These are phyloP conservation scores for Apophysomyces ossiformis DNA, from an alignment of 371 early-diverging fungal species.

Conservation along the genomic window DNA sequence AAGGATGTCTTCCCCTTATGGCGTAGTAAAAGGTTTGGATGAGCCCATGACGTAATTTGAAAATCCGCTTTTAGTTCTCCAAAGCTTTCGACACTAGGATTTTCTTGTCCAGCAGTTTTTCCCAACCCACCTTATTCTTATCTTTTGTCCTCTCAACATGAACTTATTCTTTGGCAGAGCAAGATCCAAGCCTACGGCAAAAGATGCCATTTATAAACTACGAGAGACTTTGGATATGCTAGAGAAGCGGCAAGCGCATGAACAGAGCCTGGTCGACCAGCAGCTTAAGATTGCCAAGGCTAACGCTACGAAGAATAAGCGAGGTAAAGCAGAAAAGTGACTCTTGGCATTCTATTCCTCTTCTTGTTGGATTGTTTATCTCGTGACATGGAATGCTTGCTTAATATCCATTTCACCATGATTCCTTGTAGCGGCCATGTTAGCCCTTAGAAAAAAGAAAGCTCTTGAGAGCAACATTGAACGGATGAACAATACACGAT, in stretches of 20 bases:
- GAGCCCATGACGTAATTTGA: no score
- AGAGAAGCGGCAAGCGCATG: conserved; percentile 90
- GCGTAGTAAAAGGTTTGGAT: no score
- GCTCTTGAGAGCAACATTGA: conserved; percentile 85
- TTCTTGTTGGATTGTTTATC: not conserved
- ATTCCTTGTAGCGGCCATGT: conserved; percentile 72
- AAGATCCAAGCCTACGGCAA: conserved; percentile 83
- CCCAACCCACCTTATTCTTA: no score
- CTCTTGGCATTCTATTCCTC: not conserved
- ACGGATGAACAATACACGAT: conserved; percentile 85
- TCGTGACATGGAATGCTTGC: no score
- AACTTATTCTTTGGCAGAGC: conserved; percentile 85
- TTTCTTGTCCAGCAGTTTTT: no score
- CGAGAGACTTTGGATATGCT: conserved; percentile 91
- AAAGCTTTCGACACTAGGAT: no score
- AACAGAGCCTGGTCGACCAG: conserved; percentile 87
- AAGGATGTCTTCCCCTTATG: no score
- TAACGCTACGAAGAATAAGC: conserved; percentile 93
- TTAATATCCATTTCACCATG: conserved; percentile 1
- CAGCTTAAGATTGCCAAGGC: conserved; percentile 88
- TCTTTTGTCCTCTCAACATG: conserved; percentile 48
- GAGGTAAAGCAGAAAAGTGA: conserved; percentile 58
- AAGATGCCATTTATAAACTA: conserved; percentile 93
- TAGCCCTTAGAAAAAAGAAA: conserved; percentile 95
- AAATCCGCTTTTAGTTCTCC: no score